phyloP scores from a whole-genome alignment of 306 rosid genomes.

The Begonia masoniana region DNA sequence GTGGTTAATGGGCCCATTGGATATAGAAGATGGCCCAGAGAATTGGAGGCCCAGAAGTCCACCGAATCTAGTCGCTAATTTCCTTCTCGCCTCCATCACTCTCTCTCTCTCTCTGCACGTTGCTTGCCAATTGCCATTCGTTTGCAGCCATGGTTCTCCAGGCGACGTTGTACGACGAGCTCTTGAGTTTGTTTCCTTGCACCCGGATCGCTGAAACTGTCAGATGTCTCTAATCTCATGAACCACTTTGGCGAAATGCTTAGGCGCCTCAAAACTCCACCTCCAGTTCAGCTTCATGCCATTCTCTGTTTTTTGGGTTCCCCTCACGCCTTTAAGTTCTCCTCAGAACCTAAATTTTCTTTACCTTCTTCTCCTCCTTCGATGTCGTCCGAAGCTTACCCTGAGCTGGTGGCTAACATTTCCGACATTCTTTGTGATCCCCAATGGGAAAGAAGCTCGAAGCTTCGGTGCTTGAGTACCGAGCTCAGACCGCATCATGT shows the following conservation, averaged over 20 bases:
- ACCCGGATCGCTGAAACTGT: conserved; percentile 10
- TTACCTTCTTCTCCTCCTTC: conserved; percentile 1
- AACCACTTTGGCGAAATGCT: conserved; percentile 13
- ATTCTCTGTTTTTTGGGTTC: conserved; percentile 13
- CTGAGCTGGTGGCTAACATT: conserved; percentile 13
- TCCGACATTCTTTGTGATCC: conserved; percentile 19
- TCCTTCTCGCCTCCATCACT: background rate
- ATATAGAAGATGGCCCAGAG: background rate
- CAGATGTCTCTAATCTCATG: conserved; percentile 4
- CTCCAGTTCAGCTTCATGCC: conserved; percentile 7
- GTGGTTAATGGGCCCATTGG: too few relatives aligned
- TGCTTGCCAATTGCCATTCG: background rate
- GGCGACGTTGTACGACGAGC: too few relatives aligned
- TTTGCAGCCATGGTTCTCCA: conserved; percentile 15
- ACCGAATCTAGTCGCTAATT: background rate
- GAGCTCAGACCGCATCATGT: conserved; percentile 15
- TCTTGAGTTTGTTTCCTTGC: background rate
- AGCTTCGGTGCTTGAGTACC: conserved; percentile 15
- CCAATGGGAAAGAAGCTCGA: conserved; percentile 21
- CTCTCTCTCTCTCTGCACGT: background rate
- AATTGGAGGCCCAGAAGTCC: background rate
- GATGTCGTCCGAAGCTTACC: conserved; percentile 2
- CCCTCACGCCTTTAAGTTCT: conserved; percentile 10
- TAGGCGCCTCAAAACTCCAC: conserved; percentile 19
- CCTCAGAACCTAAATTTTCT: conserved; percentile 11